These are phyloP conservation scores for Aspergillus leporis DNA, from an alignment of 495 filamentous ascomycete genomes.

Conservation along the genomic window DNA sequence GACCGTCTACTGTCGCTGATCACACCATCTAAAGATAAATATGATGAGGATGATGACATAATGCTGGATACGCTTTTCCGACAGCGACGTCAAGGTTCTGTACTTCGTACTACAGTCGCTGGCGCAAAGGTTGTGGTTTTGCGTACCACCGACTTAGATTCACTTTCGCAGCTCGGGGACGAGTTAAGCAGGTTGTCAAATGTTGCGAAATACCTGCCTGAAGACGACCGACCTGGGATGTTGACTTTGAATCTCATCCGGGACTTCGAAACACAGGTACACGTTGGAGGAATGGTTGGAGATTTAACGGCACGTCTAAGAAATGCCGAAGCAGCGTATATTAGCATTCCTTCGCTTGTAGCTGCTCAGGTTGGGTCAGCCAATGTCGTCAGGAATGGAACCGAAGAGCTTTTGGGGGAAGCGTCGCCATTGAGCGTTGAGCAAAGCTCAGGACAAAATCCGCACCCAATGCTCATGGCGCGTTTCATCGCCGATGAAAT, in stretches of 20 bases:
- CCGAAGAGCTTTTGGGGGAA: conserved; percentile 68
- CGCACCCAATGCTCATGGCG: conserved; percentile 67
- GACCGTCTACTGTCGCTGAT: conserved; percentile 80
- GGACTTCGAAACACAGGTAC: conserved; percentile 56
- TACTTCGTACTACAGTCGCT: conserved; percentile 70
- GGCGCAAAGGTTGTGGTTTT: conserved; percentile 57
- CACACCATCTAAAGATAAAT: conserved; percentile 88
- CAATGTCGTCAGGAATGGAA: conserved; percentile 58
- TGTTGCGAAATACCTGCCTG: conserved; percentile 91
- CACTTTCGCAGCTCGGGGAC: conserved; percentile 67
- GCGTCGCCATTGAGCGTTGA: conserved; percentile 34
- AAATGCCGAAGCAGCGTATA: conserved; percentile 74
- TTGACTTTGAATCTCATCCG: conserved; percentile 71
- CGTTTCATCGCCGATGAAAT: conserved; percentile 91
- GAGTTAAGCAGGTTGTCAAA: conserved; percentile 81
- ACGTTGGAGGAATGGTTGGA: conserved; percentile 66
- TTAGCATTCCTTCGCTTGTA: conserved; percentile 77
- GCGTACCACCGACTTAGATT: conserved; percentile 58
- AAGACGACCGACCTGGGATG: conserved; percentile 91
- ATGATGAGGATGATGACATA: conserved; percentile 91
- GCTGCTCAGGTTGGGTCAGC: conserved; percentile 69
- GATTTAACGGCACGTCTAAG: conserved; percentile 54
- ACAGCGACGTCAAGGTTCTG: conserved; percentile 87
- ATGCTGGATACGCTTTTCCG: conserved; percentile 87
- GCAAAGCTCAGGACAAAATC: conserved; percentile 20